Percentiles rank a stretch among this genome's conserved stretches.
phyloP scores from a whole-genome alignment of 805 yeast genomes.

The Ogataea minuta region DNA sequence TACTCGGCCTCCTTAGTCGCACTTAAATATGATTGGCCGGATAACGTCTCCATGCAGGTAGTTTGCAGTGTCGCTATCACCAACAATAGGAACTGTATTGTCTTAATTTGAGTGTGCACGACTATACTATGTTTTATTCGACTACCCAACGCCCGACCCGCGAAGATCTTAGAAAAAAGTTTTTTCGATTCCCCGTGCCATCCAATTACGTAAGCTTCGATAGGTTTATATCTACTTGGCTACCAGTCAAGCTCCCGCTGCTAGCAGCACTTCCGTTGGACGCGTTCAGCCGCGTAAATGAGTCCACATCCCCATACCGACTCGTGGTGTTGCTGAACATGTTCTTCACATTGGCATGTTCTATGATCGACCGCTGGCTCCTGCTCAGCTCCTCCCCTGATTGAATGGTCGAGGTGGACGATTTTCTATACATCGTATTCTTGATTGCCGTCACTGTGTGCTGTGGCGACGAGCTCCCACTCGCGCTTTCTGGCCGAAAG shows the following conservation, averaged over 20 bases:
- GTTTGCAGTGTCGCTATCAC: slow-evolving; percentile 8
- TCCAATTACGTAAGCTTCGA: not conserved
- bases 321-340: slow-evolving; percentile 23
- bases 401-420: slow-evolving; percentile 23
- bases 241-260: slow-evolving; percentile 20
- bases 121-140: not conserved
- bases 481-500: slow-evolving; percentile 15
- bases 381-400: slow-evolving; percentile 22
- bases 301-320: slow-evolving; percentile 22
- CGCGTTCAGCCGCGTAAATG: slow-evolving; percentile 17
- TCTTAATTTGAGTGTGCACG: not conserved
- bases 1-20: slow-evolving; percentile 3
- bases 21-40: slow-evolving; percentile 13
- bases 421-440: slow-evolving; percentile 20
- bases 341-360: slow-evolving; percentile 23
- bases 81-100: not conserved
- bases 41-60: slow-evolving; percentile 11
- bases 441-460: slow-evolving; percentile 21
- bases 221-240: slow-evolving; percentile 10
- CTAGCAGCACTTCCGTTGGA: slow-evolving; percentile 20
- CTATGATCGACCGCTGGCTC: slow-evolving; percentile 17
- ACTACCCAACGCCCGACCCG: not conserved
- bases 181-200: not conserved
- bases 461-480: slow-evolving; percentile 7
- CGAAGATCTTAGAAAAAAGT: not conserved